Evolutionary conservation across 345 rosid genomes (phyloP), one percentile per base, ranked within the genome.

Genomic region (Eucalyptus regnans): DNA sequence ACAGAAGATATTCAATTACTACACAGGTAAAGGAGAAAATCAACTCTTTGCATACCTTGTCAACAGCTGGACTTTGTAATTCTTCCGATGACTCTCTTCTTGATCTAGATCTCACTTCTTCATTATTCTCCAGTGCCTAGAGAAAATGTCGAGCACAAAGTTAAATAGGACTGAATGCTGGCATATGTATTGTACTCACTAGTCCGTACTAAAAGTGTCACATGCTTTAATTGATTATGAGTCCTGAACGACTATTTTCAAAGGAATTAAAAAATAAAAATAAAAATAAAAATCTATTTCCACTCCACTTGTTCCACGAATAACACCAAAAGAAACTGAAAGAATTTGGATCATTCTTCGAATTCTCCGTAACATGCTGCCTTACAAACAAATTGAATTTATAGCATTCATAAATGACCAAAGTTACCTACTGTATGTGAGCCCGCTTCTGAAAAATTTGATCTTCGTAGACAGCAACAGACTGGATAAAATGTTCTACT

Each of bases 371-470:
- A 25, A 37, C 25, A 86, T 15, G 23, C 22, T n/a, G 58, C 60
- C 16, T n/a, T 86, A 25, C 41, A 86, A 50, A 86, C 23, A 33
- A 41, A 12, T 23, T 68, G 62, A 44, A 18, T 71, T 71, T 71
- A 37, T 71, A 71, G 81, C 15, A 87, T 41, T 46, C 43, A 22
- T 11, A 43, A 22, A 41, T 51, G 48, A 89, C 14, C 66, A 15
- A 48, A 18, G 50, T 22, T 71, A 95, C 99, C 99, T 95, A 96
- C 90, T 97, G 97, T 90, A 97, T 95, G 87, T 96, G 99, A 87
- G 96, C 88, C 91, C 97, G 95, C 91, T 97, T 98, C 94, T 98
- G 98, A 93, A 98, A 98, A 86, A 95, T 97, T 92, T 97, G 97
- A 90, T 94, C 97, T 93, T 97, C 99, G 90, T 94, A 86, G 68